Percentiles rank a stretch among this genome's conserved stretches.
These are phyloP conservation scores for Trichoderma arundinaceum DNA, from an alignment of 2,329 filamentous ascomycete genomes.

Conservation along the genomic window DNA sequence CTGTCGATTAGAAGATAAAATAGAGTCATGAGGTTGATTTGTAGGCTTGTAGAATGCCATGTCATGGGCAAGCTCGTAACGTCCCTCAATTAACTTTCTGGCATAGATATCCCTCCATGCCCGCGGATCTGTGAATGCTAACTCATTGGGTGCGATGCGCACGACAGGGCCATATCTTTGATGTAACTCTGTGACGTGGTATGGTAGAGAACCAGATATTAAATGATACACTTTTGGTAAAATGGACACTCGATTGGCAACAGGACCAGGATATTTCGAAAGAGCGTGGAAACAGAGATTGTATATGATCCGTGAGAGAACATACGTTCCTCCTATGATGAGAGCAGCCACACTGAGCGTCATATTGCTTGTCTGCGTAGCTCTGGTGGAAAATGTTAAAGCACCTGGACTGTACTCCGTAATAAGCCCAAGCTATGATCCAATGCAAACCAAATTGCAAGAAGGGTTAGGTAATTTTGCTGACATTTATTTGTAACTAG, in stretches of 20 bases:
- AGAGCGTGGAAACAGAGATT: constrained; percentile 47
- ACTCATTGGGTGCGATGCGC: constrained; percentile 53
- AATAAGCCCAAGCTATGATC: too few relatives aligned
- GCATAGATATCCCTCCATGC: constrained; percentile 50
- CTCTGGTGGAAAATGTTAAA: too few relatives aligned
- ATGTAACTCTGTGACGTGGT: constrained; percentile 45
- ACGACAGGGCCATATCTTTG: constrained; percentile 52
- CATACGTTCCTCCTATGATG: too few relatives aligned
- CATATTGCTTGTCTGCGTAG: too few relatives aligned
- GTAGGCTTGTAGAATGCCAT: constrained; percentile 10
- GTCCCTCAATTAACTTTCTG: constrained; percentile 5
- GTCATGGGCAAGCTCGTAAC: neutral
- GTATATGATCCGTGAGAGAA: constrained; percentile 32
- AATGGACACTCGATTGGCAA: constrained; percentile 3
- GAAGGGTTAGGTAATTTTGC: too few relatives aligned
- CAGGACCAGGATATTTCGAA: constrained; percentile 41
- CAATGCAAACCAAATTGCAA: too few relatives aligned
- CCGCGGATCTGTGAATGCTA: constrained; percentile 49
- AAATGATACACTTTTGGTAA: neutral
- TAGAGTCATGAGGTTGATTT: constrained; percentile 3
- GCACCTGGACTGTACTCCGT: too few relatives aligned
- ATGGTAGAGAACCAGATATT: constrained; percentile 38
- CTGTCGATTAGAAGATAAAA: constrained; percentile 31
- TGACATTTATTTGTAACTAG: too few relatives aligned
- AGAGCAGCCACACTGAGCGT: too few relatives aligned